These are phyloP conservation scores for Pseudogymnoascus sp. DNA, from an alignment of 2,329 filamentous ascomycete species.

Conservation along the genomic window DNA sequence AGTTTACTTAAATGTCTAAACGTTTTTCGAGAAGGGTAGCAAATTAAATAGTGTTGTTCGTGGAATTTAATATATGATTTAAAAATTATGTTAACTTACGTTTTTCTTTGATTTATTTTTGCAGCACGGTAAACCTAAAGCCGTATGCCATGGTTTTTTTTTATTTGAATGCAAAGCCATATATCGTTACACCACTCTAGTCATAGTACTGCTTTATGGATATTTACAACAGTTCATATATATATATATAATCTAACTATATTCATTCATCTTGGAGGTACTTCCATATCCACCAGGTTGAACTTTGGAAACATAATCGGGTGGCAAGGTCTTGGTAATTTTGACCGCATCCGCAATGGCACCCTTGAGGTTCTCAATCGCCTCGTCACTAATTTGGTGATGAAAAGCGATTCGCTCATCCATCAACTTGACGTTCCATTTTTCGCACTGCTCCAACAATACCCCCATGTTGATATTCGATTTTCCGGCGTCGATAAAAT, in stretches of 20 bases:
- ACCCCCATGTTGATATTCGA: background rate
- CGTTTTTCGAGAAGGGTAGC: background rate
- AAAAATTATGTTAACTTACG: background rate
- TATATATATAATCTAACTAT: background rate
- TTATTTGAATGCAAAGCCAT: background rate
- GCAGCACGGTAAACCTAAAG: background rate
- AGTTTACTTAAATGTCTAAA: background rate
- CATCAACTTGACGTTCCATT: background rate
- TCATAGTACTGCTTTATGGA: background rate
- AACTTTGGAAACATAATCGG: background rate
- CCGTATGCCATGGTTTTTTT: background rate
- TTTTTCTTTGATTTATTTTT: background rate
- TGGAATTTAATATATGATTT: background rate
- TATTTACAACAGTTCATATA: background rate
- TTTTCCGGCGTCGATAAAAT: background rate
- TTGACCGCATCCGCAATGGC: background rate
- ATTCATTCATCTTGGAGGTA: background rate
- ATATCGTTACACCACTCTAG: background rate
- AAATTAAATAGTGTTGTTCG: background rate
- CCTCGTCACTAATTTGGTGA: background rate
- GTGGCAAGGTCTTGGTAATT: background rate
- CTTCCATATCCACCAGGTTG: background rate
- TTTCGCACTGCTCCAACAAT: background rate
- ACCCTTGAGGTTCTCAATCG: background rate
- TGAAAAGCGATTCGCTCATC: background rate